Conservation (phyloP, 2,329 filamentous ascomycete genomes). For the Ceratocystis ficicola region DNA sequence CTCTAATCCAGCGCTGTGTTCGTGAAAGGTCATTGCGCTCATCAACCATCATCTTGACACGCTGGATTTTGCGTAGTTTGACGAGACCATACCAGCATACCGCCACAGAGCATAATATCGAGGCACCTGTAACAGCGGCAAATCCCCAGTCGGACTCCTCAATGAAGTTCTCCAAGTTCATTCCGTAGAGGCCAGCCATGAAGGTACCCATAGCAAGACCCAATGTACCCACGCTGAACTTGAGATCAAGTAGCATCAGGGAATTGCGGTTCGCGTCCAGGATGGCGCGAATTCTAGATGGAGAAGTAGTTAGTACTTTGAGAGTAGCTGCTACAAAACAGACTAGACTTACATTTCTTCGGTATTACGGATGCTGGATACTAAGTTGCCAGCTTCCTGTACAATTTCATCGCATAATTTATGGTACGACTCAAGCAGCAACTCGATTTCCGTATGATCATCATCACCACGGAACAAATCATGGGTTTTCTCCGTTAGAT, state of each 20-base stretch:
- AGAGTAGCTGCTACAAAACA: background rate
- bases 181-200: conserved; percentile 95
- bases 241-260: conserved; percentile 92
- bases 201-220: conserved; percentile 93
- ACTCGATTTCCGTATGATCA: conserved; percentile 92
- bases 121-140: conserved; percentile 56
- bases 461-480: conserved; percentile 63
- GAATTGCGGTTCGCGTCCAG: conserved; percentile 96
- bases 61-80: conserved; percentile 74
- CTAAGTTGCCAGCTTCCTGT: conserved; percentile 82
- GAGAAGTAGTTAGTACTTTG: conserved; percentile 24
- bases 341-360: conserved; percentile 72
- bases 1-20: conserved; percentile 35
- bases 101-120: conserved; percentile 58
- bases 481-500: conserved; percentile 74
- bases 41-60: conserved; percentile 64
- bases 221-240: conserved; percentile 88
- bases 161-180: conserved; percentile 98
- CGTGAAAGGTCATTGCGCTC: conserved; percentile 33
- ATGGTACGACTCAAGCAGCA: conserved; percentile 93
- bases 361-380: conserved; percentile 90
- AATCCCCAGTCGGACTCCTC: conserved; percentile 89
- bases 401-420: conserved; percentile 98
- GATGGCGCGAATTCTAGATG: conserved; percentile 73
- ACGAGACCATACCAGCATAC: conserved; percentile 75